phyloP scores from a whole-genome alignment of 352 stramenopile genomes.

The Globisporangium solare region DNA sequence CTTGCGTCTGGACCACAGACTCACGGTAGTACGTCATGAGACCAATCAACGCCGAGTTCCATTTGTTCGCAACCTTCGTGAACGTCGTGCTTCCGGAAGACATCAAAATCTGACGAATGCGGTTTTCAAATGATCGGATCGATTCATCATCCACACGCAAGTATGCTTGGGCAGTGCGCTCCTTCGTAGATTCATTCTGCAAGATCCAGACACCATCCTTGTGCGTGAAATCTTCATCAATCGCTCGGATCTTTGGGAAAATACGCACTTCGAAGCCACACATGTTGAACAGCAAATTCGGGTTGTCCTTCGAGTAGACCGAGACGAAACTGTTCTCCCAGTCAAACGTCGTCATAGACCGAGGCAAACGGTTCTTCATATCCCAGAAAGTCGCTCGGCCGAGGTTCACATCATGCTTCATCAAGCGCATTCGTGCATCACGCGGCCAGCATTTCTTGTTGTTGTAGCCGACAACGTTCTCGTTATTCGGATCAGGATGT shows the following conservation, averaged over 20 bases:
- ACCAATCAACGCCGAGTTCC: conserved; percentile 91
- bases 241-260: conserved; percentile 89
- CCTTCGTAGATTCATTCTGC: conserved; percentile 99
- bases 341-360: conserved; percentile 98
- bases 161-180: conserved; percentile 98
- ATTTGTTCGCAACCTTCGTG: conserved; percentile 99
- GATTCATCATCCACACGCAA: conserved; percentile 95
- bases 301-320: conserved; percentile 99
- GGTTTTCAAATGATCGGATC: conserved; percentile 97
- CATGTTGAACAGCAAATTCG: conserved; percentile 99
- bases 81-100: conserved; percentile 99
- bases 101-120: conserved; percentile 99
- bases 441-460: conserved; percentile 99
- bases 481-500: conserved; percentile 99
- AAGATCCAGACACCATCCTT: conserved; percentile 99
- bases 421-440: conserved; percentile 98
- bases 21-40: conserved; percentile 99
- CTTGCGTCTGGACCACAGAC: conserved; percentile 98
- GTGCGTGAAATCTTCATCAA: conserved; percentile 91
- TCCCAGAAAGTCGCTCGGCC: conserved; percentile 99
- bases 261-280: conserved; percentile 98
- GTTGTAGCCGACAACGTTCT: conserved; percentile 99
- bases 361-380: conserved; percentile 99
- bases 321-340: conserved; percentile 99
- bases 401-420: conserved; percentile 99